Conservation (phyloP, 2,329 filamentous ascomycete genomes). For the Colletotrichum melonis region DNA sequence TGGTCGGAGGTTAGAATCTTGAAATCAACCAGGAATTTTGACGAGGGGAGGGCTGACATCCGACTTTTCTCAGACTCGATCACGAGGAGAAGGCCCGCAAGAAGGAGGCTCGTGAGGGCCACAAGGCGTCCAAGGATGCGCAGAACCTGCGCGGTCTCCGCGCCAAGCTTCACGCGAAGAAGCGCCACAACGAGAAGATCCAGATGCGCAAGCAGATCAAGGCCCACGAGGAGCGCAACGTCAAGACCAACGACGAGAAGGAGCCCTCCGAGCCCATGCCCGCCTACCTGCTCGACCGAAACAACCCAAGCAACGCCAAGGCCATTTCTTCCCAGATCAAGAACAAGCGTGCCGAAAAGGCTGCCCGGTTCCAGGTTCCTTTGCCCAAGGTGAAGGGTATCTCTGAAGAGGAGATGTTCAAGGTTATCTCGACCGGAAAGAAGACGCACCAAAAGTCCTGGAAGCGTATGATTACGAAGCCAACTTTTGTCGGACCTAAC, state of each 20-base stretch:
- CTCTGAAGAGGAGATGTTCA: conserved; percentile 97
- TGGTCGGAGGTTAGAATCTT: conserved; percentile 50
- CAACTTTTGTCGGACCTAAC: conserved; percentile 90
- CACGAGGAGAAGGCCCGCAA: conserved; percentile 92
- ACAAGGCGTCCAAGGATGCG: conserved; percentile 88
- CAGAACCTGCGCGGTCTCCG: conserved; percentile 92
- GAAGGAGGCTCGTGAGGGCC: conserved; percentile 85
- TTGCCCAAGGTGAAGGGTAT: conserved; percentile 81
- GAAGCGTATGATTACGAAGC: conserved; percentile 83
- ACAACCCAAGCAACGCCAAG: conserved; percentile 67
- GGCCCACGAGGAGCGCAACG: conserved; percentile 94
- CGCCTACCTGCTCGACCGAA: conserved; percentile 93
- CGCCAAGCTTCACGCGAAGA: conserved; percentile 94
- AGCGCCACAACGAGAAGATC: conserved; percentile 97
- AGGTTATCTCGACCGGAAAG: conserved; percentile 94
- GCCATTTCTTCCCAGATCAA: conserved; percentile 89
- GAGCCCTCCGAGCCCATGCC: conserved; percentile 86
- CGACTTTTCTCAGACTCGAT: conserved; percentile 60
- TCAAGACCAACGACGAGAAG: conserved; percentile 87
- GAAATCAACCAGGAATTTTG: neutral
- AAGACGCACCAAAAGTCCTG: conserved; percentile 88
- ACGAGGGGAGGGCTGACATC: neutral
- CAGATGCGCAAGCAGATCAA: conserved; percentile 96
- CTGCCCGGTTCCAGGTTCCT: conserved; percentile 89
- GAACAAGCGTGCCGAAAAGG: conserved; percentile 94